Evolutionary conservation across 2,329 filamentous ascomycete species (phyloP).

Genomic region (Ilyonectria mors-panacis): DNA sequence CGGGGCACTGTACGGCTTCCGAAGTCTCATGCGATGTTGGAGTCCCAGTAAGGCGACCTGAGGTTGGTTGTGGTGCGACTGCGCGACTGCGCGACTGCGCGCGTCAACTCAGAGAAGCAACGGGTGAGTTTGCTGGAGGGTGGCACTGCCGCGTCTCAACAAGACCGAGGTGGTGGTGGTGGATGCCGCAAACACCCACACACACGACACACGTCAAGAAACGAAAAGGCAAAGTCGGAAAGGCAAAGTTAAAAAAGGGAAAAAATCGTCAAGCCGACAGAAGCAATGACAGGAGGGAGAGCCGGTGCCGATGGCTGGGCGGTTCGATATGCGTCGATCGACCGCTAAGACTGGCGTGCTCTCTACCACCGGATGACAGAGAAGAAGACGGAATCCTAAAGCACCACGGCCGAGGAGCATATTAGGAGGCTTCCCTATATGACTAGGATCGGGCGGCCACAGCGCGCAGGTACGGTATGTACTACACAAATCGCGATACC

Average conservation of each 20-base stretch:
- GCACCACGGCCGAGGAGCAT: not conserved
- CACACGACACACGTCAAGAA: constrained; percentile 17
- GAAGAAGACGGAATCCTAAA: constrained; percentile 21
- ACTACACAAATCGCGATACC: constrained; percentile 27
- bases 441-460: constrained; percentile 26
- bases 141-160: constrained; percentile 30
- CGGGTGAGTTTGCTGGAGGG: constrained; percentile 35
- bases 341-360: constrained; percentile 32
- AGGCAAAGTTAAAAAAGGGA: constrained; percentile 22
- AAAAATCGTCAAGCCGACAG: constrained; percentile 40
- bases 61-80: constrained; percentile 48
- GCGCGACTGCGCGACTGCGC: constrained; percentile 47
- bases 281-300: constrained; percentile 41
- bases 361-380: constrained; percentile 29
- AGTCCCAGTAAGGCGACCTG: constrained; percentile 43
- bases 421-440: constrained; percentile 32
- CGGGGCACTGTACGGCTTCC: constrained; percentile 40
- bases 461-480: constrained; percentile 16
- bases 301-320: constrained; percentile 39
- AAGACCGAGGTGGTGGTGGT: constrained; percentile 19
- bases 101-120: constrained; percentile 34
- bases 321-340: constrained; percentile 36
- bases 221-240: constrained; percentile 17
- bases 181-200: constrained; percentile 20
- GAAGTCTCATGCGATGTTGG: constrained; percentile 46